Conservation (phyloP, 148 eudicot species). For the Dianthus caryophyllus region DNA sequence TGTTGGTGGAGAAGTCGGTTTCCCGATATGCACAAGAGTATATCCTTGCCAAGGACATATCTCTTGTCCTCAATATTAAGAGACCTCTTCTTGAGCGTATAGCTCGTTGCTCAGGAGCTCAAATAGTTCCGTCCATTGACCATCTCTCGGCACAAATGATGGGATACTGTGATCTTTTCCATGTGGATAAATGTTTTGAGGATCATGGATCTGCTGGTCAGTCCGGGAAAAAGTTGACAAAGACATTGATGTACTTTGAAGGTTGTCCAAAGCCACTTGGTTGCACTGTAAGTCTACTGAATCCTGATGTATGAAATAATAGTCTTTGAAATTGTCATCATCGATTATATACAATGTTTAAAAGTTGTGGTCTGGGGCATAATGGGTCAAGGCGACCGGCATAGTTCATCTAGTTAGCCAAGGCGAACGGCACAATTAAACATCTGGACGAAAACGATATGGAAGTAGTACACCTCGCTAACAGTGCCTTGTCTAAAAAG, state of each 20-base stretch:
- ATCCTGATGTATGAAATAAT: background rate
- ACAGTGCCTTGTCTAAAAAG: no score
- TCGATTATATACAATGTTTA: background rate
- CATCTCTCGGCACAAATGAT: constrained; percentile 66
- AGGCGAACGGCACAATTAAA: no score
- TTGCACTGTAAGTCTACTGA: constrained; percentile 66
- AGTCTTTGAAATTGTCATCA: background rate
- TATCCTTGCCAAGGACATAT: constrained; percentile 78
- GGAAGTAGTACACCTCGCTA: no score
- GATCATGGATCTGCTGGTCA: constrained; percentile 85
- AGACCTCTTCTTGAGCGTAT: constrained; percentile 89
- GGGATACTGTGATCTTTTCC: constrained; percentile 78
- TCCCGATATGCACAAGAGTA: constrained; percentile 90
- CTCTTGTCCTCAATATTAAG: constrained; percentile 84
- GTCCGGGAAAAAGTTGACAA: constrained; percentile 62
- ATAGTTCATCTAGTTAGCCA: no score
- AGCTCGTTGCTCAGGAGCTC: constrained; percentile 93
- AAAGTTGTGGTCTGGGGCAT: background rate
- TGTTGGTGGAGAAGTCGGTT: constrained; percentile 95
- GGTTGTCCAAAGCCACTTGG: constrained; percentile 97
- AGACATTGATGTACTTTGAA: constrained; percentile 95
- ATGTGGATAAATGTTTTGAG: constrained; percentile 68
- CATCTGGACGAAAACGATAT: no score
- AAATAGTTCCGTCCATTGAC: constrained; percentile 89
- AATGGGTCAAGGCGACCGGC: no score